Conservation (phyloP, 495 filamentous ascomycete genomes). For the Lasiosphaeria hispida region DNA sequence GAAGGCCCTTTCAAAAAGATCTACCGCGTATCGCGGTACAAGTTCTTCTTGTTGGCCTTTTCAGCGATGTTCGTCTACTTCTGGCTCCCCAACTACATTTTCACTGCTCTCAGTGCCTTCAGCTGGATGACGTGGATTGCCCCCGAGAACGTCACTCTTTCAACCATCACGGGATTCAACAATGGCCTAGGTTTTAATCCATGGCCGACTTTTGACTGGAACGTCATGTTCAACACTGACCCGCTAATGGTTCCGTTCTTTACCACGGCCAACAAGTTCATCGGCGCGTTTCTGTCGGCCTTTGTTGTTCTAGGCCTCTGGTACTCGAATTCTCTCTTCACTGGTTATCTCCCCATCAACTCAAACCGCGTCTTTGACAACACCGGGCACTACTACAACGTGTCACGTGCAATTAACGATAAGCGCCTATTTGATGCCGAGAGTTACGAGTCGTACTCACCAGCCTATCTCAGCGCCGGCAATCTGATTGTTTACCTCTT, state of each 20-base stretch:
- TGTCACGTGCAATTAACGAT: conserved; percentile 29
- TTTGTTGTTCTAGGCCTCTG: conserved; percentile 34
- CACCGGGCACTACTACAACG: conserved; percentile 32
- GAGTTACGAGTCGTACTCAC: conserved; percentile 39
- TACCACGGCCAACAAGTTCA: conserved; percentile 36
- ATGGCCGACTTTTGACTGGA: conserved; percentile 41
- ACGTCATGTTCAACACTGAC: conserved; percentile 30
- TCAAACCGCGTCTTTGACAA: conserved; percentile 37
- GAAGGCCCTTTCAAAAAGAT: conserved; percentile 30
- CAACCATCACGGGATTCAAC: conserved; percentile 33
- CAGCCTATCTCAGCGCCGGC: conserved; percentile 33
- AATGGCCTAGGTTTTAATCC: conserved; percentile 40
- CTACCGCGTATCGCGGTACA: conserved; percentile 33
- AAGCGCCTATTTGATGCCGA: conserved; percentile 32
- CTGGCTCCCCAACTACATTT: conserved; percentile 32
- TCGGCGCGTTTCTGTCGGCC: conserved; percentile 26
- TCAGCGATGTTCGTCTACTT: conserved; percentile 28
- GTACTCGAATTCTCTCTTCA: conserved; percentile 36
- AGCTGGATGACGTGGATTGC: conserved; percentile 36
- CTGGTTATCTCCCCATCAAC: conserved; percentile 38
- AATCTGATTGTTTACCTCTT: conserved; percentile 33
- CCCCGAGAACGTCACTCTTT: conserved; percentile 33
- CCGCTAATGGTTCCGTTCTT: conserved; percentile 43
- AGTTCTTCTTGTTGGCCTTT: conserved; percentile 29
- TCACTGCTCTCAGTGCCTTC: conserved; percentile 24